Percentiles rank a stretch among this genome's conserved stretches.
These are phyloP conservation scores for Atkinsonella hypoxylon DNA, from an alignment of 2,329 filamentous ascomycete species.

Conservation along the genomic window DNA sequence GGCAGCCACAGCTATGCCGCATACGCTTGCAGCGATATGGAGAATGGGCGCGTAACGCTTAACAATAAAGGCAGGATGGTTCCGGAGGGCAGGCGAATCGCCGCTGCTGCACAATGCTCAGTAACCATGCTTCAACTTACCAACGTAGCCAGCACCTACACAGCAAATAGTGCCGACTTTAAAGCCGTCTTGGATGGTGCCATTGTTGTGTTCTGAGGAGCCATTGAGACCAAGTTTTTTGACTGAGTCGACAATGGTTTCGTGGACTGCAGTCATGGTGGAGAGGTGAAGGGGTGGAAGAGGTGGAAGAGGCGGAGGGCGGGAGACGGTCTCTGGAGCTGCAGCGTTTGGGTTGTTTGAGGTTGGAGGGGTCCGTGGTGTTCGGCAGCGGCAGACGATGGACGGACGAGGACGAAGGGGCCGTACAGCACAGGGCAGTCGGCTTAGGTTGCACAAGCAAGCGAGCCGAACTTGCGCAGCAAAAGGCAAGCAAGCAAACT, in stretches of 20 bases:
- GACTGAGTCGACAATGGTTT: constrained; percentile 17
- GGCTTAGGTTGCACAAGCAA: background rate
- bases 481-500: background rate
- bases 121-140: constrained; percentile 31
- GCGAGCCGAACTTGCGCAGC: background rate
- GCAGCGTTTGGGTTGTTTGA: background rate
- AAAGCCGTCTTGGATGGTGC: constrained; percentile 16
- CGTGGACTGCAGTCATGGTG: constrained; percentile 14
- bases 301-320: background rate
- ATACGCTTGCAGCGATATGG: too few relatives aligned
- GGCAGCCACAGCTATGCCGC: background rate
- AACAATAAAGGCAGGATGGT: background rate
- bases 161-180: constrained; percentile 53
- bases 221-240: constrained; percentile 22
- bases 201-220: constrained; percentile 18
- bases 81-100: background rate
- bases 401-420: background rate
- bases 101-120: background rate
- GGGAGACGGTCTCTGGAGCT: background rate
- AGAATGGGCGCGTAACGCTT: background rate
- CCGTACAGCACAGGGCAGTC: background rate
- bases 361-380: background rate
- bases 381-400: background rate
- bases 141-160: constrained; percentile 65
- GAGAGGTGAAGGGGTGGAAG: background rate